Percentiles rank a stretch among this genome's conserved stretches.
Conservation (phyloP, 1,284 basidiomycete genomes). For the Megacollybia platyphylla region DNA sequence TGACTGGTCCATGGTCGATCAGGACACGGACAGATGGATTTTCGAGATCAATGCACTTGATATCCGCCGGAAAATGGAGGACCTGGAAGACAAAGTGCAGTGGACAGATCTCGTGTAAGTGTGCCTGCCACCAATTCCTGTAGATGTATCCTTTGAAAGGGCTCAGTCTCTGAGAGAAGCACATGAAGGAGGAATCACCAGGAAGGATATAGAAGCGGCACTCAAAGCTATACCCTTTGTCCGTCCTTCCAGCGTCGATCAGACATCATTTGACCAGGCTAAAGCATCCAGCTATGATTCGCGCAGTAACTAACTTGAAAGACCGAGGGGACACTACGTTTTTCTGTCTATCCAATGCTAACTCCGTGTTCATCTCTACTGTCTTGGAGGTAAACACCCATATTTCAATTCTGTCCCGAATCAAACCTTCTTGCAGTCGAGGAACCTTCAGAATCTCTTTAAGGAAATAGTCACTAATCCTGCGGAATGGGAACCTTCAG, state of each 20-base stretch:
- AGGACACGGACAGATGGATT: slow-evolving; percentile 95
- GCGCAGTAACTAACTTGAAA: slow-evolving; percentile 75
- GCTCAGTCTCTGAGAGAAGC: slow-evolving; percentile 67
- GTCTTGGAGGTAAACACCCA: slow-evolving; percentile 56
- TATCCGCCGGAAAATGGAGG: slow-evolving; percentile 76
- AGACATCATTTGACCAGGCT: slow-evolving; percentile 2
- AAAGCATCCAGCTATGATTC: slow-evolving; percentile 93
- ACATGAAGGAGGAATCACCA: slow-evolving; percentile 53
- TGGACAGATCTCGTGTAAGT: slow-evolving; percentile 93
- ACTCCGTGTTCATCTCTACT: slow-evolving; percentile 84
- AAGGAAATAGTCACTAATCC: slow-evolving; percentile 89
- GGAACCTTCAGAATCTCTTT: slow-evolving; percentile 66
- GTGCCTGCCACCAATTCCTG: not conserved
- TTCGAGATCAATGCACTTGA: slow-evolving; percentile 86
- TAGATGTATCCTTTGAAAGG: slow-evolving; percentile 23
- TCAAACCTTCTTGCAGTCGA: slow-evolving; percentile 33
- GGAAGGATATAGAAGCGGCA: slow-evolving; percentile 67
- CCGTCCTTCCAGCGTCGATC: slow-evolving; percentile 17
- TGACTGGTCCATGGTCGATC: slow-evolving; percentile 94
- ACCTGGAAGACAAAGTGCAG: slow-evolving; percentile 54
- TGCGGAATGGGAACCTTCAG: slow-evolving; percentile 66
- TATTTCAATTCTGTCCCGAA: slow-evolving; percentile 1
- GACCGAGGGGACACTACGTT: slow-evolving; percentile 61
- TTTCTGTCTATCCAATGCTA: slow-evolving; percentile 90
- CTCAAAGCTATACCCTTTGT: slow-evolving; percentile 83